Conservation (phyloP, 352 stramenopile genomes). For the Plasmopara viticola region DNA sequence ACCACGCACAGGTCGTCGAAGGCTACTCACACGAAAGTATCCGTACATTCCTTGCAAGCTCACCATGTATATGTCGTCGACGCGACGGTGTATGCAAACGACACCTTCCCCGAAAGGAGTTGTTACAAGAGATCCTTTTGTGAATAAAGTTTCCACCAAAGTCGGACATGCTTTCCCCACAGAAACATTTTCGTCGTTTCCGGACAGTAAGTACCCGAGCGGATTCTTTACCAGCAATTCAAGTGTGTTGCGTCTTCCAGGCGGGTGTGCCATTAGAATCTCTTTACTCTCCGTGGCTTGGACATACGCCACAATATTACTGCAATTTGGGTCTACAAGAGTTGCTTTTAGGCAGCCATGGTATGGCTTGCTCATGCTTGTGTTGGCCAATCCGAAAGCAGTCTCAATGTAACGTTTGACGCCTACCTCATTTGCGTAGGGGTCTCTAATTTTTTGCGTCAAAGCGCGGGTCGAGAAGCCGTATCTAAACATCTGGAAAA, state of each 20-base stretch:
- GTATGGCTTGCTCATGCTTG: conserved; percentile 43
- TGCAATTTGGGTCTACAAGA: conserved; percentile 42
- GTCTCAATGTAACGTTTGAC: conserved; percentile 42
- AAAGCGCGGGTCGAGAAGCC: conserved; percentile 14
- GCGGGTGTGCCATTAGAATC: conserved; percentile 13
- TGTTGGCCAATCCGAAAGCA: conserved; percentile 49
- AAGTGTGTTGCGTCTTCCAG: conserved; percentile 50
- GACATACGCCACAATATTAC: conserved; percentile 41
- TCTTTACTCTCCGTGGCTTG: conserved; percentile 40
- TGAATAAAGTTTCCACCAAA: conserved; percentile 30
- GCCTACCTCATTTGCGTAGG: conserved; percentile 40
- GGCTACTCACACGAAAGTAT: conserved; percentile 36
- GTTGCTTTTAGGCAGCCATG: conserved; percentile 39
- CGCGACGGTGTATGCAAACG: conserved; percentile 37
- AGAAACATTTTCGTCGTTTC: conserved; percentile 3
- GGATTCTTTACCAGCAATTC: conserved; percentile 58
- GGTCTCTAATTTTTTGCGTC: conserved; percentile 4
- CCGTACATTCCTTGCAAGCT: conserved; percentile 37
- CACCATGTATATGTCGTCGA: conserved; percentile 56
- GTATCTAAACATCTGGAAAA: conserved; percentile 69
- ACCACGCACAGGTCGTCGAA: conserved; percentile 40
- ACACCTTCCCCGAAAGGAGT: conserved; percentile 66
- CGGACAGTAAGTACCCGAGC: conserved; percentile 52
- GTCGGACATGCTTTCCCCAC: conserved; percentile 4
- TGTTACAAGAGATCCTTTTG: conserved; percentile 39